Percentiles rank a stretch among this genome's conserved stretches.
Evolutionary conservation across 139 green algal genomes (phyloP).

Genomic region (Closterium sp.): DNA sequence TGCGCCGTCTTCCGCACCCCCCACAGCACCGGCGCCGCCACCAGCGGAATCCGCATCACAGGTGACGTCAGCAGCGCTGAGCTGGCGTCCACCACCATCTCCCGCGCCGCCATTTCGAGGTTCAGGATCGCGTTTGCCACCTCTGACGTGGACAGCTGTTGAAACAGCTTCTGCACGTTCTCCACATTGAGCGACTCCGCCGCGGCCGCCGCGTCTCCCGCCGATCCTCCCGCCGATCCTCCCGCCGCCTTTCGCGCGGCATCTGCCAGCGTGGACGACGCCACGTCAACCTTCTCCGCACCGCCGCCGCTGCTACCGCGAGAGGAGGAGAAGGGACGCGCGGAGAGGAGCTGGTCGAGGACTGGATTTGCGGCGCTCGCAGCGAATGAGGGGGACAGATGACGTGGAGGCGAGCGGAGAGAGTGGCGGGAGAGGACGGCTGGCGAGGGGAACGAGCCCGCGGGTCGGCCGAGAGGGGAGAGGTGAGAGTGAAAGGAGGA

Average conservation of each 20-base stretch:
- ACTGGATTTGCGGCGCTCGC: background rate
- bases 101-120: slow-evolving; percentile 19
- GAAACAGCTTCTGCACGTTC: slow-evolving; percentile 7
- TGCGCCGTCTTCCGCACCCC: slow-evolving; percentile 27
- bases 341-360: background rate
- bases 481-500: background rate
- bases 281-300: background rate
- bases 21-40: slow-evolving; percentile 6
- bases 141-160: slow-evolving; percentile 8
- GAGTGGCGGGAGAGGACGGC: no score
- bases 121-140: slow-evolving; percentile 32
- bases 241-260: background rate
- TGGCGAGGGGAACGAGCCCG: background rate
- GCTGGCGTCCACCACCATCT: slow-evolving; percentile 15
- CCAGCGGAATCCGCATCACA: background rate
- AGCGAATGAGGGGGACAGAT: background rate
- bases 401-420: background rate
- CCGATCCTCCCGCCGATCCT: background rate
- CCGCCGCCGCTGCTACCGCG: background rate
- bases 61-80: slow-evolving; percentile 8
- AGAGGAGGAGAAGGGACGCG: background rate
- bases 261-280: background rate
- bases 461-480: background rate
- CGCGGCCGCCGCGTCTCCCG: background rate
- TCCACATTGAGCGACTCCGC: background rate